Base-by-base conservation (phyloP, 208 protist genomes). In the Trypanosoma platydactyli region DNA sequence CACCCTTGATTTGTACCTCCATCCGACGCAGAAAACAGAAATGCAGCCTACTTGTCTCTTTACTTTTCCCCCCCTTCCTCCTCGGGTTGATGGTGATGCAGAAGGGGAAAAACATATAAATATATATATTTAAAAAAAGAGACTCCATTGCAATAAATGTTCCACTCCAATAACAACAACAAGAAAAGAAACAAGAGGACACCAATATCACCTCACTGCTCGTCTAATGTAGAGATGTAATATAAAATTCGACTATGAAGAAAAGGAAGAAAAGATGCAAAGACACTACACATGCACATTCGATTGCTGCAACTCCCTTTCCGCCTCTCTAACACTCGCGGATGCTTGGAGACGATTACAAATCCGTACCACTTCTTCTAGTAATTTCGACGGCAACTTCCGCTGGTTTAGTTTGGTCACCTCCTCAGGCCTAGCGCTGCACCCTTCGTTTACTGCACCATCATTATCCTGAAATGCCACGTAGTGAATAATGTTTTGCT, bases 1-100 rank as follows among this genome's bases (percentile, higher is more conserved):
- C 69, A 13, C 80, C 77, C 20, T 86, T 91, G n/a, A 97, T 65
- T 42, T 83, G 83, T 6, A 97, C 76, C 15, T 92, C 82, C 91
- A 96, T 94, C 13, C 5, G 16, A 7, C 16, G 12, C 9, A 38
- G 7, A 13, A 30, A 5, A 11, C 53, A 11, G 35, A 11, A 20
- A 53, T 24, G 20, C 15, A 24, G 22, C 12, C 45, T 45, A 35
- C n/a, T 30, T 30, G 9, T 35, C n/a, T 53, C 9, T 59, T 18
- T 16, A 11, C 20, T 44, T 44, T 42, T 25, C 35, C 9, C 35
- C 16, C 18, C 53, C 3, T 3, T 18, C 6, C 3, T 20, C 3
- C 22, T 52, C 3, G 49, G 11, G n/a, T n/a, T n/a, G n/a, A n/a
- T n/a, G n/a, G n/a, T n/a, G n/a, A n/a, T n/a, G n/a, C n/a, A n/a